These are phyloP conservation scores for Polyporus arcularius DNA, from an alignment of 768 basidiomycete species.

Conservation along the genomic window DNA sequence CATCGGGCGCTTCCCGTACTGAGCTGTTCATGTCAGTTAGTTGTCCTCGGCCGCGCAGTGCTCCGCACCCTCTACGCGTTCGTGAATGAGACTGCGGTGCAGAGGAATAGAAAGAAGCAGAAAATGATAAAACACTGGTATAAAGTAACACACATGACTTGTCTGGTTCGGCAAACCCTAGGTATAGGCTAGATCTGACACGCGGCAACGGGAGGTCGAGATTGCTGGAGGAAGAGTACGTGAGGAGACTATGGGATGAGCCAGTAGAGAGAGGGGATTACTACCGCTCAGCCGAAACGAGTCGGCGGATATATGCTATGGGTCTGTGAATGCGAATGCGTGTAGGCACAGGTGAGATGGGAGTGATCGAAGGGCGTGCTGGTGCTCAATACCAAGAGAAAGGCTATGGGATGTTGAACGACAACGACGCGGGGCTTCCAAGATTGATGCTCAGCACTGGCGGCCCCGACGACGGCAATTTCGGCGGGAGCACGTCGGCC, in stretches of 20 bases:
- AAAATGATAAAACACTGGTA: slow-evolving; percentile 12
- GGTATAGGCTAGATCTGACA: not conserved
- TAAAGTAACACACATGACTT: slow-evolving; percentile 5
- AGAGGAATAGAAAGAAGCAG: too few species aligned
- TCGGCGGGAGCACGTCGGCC: slow-evolving; percentile 11
- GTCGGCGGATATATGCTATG: not conserved
- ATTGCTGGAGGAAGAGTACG: not conserved
- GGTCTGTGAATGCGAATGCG: not conserved
- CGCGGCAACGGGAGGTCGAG: not conserved
- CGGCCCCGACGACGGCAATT: slow-evolving; percentile 16
- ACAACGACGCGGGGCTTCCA: slow-evolving; percentile 21
- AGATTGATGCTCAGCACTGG: slow-evolving; percentile 24
- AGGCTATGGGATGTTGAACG: slow-evolving; percentile 20
- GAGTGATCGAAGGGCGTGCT: not conserved
- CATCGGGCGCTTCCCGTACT: too few species aligned
- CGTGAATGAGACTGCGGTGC: not conserved
- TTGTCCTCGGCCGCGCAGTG: too few species aligned
- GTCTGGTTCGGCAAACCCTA: not conserved
- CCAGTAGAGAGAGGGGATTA: too few species aligned
- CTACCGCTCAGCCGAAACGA: too few species aligned
- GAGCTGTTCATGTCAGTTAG: too few species aligned
- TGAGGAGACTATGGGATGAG: not conserved
- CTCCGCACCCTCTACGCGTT: too few species aligned
- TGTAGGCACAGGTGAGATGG: not conserved
- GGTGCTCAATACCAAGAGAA: not conserved